phyloP scores from a whole-genome alignment of 1,284 basidiomycete genomes.

The Ustilago curta region DNA sequence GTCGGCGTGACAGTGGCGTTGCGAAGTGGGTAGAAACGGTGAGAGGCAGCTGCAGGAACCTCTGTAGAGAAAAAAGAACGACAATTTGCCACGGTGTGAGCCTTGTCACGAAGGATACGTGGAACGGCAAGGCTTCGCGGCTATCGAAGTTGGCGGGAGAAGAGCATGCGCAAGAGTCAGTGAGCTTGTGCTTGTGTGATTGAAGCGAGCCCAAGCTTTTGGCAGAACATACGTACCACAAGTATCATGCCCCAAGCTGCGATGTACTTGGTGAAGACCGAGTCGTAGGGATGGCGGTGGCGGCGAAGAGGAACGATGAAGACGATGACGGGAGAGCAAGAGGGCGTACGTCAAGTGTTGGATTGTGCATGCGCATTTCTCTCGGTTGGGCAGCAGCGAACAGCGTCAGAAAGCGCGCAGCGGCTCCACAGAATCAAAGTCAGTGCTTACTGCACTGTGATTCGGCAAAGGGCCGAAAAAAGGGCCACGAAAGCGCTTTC shows the following conservation, averaged over 20 bases:
- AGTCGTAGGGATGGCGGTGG: background rate
- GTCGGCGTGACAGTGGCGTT: background rate
- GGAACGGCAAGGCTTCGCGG: conserved; percentile 41
- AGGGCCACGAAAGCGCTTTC: conserved; percentile 28
- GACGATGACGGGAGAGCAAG: background rate
- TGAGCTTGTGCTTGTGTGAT: background rate
- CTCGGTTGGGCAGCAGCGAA: background rate
- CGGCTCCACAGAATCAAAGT: background rate
- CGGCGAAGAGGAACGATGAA: background rate
- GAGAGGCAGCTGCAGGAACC: background rate
- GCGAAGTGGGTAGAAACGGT: background rate
- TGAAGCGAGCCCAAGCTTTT: background rate
- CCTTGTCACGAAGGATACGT: conserved; percentile 43
- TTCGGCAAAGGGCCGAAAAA: conserved; percentile 16
- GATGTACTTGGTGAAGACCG: background rate
- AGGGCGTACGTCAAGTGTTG: conserved; percentile 9
- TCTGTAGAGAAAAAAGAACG: conserved; percentile 14
- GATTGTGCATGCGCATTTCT: background rate
- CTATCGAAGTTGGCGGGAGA: background rate
- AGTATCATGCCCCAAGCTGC: conserved; percentile 45
- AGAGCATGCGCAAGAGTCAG: background rate
- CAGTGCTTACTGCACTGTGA: background rate
- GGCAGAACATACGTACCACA: conserved; percentile 5
- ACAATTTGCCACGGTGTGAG: conserved; percentile 16
- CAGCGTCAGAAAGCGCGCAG: too few species aligned